phyloP scores from a whole-genome alignment of 2,329 filamentous ascomycete species.

The Calonectria fujianensis region DNA sequence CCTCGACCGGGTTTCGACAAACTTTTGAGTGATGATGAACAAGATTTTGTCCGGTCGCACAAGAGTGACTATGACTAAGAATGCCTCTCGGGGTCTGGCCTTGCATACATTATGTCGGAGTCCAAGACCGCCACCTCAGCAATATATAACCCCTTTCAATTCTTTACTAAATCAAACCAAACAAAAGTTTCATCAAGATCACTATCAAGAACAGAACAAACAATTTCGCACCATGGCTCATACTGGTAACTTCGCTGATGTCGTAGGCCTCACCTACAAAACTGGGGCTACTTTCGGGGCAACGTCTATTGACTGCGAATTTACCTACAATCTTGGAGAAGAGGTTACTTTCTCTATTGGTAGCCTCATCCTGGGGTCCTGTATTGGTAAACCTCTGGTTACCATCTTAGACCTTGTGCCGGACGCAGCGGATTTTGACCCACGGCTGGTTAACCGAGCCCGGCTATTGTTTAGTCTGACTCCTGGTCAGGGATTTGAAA shows the following conservation, averaged over 20 bases:
- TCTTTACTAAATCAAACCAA: not conserved
- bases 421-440: not conserved
- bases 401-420: not conserved
- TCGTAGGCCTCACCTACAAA: not conserved
- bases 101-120: not conserved
- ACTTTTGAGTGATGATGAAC: not conserved
- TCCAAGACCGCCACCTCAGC: not conserved
- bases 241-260: not conserved
- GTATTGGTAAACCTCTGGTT: not conserved
- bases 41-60: not conserved
- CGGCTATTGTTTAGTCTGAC: not conserved
- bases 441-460: not conserved
- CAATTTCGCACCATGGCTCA: not conserved
- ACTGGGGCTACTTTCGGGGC: not conserved
- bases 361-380: not conserved
- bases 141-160: not conserved
- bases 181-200: not conserved
- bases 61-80: not conserved
- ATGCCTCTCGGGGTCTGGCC: no score
- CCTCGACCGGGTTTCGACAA: not conserved
- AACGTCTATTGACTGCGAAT: not conserved
- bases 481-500: slow-evolving; percentile 4
- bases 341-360: slow-evolving; percentile 1
- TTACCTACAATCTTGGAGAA: slow-evolving; percentile 3
- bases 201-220: not conserved